Conservation (phyloP, 2,329 filamentous ascomycete species). For the Cordyceps javanica region DNA sequence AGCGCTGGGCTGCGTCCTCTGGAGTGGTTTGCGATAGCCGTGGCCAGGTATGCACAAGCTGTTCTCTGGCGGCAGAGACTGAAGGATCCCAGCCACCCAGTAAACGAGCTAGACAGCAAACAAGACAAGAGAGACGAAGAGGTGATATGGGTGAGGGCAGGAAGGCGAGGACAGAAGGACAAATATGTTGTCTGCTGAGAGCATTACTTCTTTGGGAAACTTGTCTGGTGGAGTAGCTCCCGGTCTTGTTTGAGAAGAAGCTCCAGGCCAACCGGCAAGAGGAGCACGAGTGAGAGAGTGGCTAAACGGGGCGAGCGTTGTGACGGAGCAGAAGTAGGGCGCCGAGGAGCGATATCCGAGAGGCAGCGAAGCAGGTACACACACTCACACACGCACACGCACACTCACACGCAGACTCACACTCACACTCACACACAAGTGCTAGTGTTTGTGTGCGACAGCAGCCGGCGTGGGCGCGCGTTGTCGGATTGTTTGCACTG, state of each 20-base stretch:
- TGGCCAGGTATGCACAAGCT: neutral
- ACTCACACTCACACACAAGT: neutral
- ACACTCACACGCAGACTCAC: neutral
- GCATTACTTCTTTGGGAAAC: conserved; percentile 10
- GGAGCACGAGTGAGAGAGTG: neutral
- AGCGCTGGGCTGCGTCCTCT: neutral
- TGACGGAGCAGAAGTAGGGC: neutral
- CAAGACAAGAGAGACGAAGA: conserved; percentile 6
- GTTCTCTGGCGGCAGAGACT: neutral
- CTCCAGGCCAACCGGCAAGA: neutral
- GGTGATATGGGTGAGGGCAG: neutral
- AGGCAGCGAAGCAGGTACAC: neutral
- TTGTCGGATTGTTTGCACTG: conserved; percentile 10
- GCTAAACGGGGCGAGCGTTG: conserved; percentile 3
- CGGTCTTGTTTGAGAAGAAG: conserved; percentile 7
- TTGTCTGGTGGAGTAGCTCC: conserved; percentile 8
- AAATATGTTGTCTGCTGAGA: conserved; percentile 12
- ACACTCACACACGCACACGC: neutral
- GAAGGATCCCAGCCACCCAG: conserved; percentile 1
- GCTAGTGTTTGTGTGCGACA: conserved; percentile 13
- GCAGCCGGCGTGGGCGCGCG: conserved; percentile 1
- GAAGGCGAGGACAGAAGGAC: neutral
- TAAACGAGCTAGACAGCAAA: neutral
- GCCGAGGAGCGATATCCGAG: neutral
- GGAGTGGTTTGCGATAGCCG: neutral